Evolutionary conservation across 352 stramenopile genomes (phyloP).

Genomic region (Pythium chondricola): DNA sequence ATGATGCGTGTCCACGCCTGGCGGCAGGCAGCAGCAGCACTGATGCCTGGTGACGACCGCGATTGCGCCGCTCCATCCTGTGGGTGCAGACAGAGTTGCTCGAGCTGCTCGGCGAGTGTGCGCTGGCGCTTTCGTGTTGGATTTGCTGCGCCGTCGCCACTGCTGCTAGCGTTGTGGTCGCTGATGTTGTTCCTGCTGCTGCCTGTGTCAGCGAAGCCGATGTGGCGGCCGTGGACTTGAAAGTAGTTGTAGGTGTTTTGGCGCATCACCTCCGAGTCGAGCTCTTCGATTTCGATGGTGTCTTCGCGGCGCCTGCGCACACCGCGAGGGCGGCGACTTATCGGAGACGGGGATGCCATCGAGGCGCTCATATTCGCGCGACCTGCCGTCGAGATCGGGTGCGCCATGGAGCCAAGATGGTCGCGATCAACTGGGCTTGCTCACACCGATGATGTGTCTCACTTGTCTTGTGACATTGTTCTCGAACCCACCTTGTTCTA

Average conservation of each 20-base stretch:
- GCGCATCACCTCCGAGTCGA: conserved; percentile 64
- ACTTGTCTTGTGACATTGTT: too few relatives aligned
- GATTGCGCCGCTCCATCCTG: background rate
- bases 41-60: background rate
- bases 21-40: conserved; percentile 9
- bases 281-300: conserved; percentile 50
- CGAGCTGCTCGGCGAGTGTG: conserved; percentile 58
- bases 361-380: background rate
- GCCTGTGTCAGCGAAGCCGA: too few relatives aligned
- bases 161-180: conserved; percentile 10
- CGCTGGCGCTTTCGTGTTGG: conserved; percentile 42
- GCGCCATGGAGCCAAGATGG: too few relatives aligned
- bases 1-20: conserved; percentile 16
- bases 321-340: conserved; percentile 19
- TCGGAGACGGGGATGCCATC: background rate
- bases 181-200: too few relatives aligned
- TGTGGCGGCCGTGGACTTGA: conserved; percentile 33
- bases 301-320: conserved; percentile 48
- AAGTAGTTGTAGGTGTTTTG: conserved; percentile 73
- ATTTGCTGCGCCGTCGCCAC: background rate
- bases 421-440: too few relatives aligned
- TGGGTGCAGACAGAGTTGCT: conserved; percentile 35
- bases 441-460: too few relatives aligned
- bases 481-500: too few relatives aligned
- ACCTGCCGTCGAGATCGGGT: too few relatives aligned